These are phyloP conservation scores for Ustilago trichophora DNA, from an alignment of 1,284 basidiomycete genomes.

Conservation along the genomic window DNA sequence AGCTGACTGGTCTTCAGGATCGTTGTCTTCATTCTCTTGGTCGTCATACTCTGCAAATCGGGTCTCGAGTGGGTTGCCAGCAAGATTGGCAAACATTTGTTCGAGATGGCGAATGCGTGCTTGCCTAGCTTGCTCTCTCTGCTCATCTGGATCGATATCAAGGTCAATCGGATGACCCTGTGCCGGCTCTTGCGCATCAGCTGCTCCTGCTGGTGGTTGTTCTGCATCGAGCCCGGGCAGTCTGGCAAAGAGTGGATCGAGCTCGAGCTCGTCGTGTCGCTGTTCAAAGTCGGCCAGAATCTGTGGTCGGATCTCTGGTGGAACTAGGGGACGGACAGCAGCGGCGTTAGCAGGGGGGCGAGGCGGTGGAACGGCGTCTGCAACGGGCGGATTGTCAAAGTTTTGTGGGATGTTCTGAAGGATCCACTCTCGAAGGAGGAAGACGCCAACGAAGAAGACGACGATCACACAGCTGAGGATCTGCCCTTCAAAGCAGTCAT, in stretches of 20 bases:
- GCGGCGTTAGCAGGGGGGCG: too few species aligned
- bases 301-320: background rate
- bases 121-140: conserved; percentile 22
- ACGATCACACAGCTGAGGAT: conserved; percentile 90
- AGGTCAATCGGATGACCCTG: too few species aligned
- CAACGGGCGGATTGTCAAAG: conserved; percentile 27
- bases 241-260: conserved; percentile 4
- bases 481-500: conserved; percentile 88
- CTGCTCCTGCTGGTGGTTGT: background rate
- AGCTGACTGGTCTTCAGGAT: too few species aligned
- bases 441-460: conserved; percentile 71
- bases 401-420: conserved; percentile 79
- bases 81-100: background rate
- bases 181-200: background rate
- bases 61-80: too few species aligned
- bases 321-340: too few species aligned
- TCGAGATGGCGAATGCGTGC: conserved; percentile 19
- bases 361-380: conserved; percentile 1
- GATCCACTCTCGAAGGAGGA: conserved; percentile 94
- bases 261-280: conserved; percentile 3
- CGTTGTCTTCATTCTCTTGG: too few species aligned
- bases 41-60: too few species aligned
- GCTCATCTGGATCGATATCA: conserved; percentile 22
- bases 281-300: conserved; percentile 3
- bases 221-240: conserved; percentile 6